Conservation (phyloP, 192 early-diverging fungal genomes). For the Rhizophagus clarus region DNA sequence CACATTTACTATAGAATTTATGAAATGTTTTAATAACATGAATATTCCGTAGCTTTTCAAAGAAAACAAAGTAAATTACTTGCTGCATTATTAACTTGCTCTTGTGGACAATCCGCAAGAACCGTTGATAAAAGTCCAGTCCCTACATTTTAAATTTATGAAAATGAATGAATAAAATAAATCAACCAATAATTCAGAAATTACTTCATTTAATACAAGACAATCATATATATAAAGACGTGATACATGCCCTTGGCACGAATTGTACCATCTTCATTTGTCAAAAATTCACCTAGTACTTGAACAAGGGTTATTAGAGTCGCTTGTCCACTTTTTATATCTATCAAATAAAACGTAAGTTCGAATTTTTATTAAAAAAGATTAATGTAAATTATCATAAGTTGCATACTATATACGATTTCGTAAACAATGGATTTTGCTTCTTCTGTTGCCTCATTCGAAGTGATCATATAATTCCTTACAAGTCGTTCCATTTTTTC, state of each 20-base stretch:
- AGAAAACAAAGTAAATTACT: slow-evolving; percentile 37
- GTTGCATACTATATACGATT: background rate
- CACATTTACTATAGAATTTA: slow-evolving; percentile 47
- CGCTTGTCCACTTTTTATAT: slow-evolving; percentile 50
- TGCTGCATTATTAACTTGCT: slow-evolving; percentile 53
- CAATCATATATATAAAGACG: background rate
- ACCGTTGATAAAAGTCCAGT: slow-evolving; percentile 67
- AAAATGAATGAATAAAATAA: background rate
- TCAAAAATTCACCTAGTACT: slow-evolving; percentile 73
- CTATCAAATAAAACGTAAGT: slow-evolving; percentile 13
- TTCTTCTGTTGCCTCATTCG: slow-evolving; percentile 15
- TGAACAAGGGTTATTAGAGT: slow-evolving; percentile 80
- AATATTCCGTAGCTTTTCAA: background rate
- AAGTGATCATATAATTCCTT: slow-evolving; percentile 26
- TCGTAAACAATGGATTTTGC: background rate
- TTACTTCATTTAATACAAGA: background rate
- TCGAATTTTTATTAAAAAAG: background rate
- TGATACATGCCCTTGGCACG: slow-evolving; percentile 75
- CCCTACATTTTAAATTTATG: slow-evolving; percentile 38
- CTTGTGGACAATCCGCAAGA: slow-evolving; percentile 51
- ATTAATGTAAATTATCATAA: background rate
- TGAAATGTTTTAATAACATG: slow-evolving; percentile 19
- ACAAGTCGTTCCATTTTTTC: slow-evolving; percentile 39
- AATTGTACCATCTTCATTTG: slow-evolving; percentile 79
- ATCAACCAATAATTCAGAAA: background rate